Conservation (phyloP, 2,329 filamentous ascomycete species). For the Neonectria neomacrospora region DNA sequence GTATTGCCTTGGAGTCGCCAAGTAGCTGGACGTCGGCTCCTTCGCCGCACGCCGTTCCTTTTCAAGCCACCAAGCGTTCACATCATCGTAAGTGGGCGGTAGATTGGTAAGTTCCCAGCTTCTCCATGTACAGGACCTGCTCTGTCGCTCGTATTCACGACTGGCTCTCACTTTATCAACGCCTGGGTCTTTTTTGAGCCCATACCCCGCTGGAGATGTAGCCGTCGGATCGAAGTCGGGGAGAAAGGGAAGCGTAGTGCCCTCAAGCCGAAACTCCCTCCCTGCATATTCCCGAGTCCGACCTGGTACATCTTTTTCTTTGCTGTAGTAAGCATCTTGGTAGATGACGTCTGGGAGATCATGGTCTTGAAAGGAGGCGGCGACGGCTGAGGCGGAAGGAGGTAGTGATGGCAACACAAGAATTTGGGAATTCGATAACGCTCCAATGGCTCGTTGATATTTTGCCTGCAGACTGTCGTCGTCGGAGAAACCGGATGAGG, state of each 20-base stretch:
- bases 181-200: slow-evolving; percentile 58
- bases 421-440: slow-evolving; percentile 21
- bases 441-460: slow-evolving; percentile 30
- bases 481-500: slow-evolving; percentile 24
- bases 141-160: slow-evolving; percentile 59
- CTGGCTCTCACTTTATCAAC: slow-evolving; percentile 65
- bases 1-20: slow-evolving; percentile 50
- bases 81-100: slow-evolving; percentile 77
- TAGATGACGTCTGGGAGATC: slow-evolving; percentile 76
- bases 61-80: slow-evolving; percentile 73
- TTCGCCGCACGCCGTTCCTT: slow-evolving; percentile 34
- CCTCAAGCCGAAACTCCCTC: slow-evolving; percentile 81
- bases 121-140: slow-evolving; percentile 61
- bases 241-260: slow-evolving; percentile 81
- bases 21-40: slow-evolving; percentile 24
- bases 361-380: slow-evolving; percentile 39
- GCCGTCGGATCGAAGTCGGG: slow-evolving; percentile 78
- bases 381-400: slow-evolving; percentile 42
- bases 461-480: slow-evolving; percentile 22
- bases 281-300: slow-evolving; percentile 86
- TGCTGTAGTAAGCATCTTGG: slow-evolving; percentile 86
- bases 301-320: slow-evolving; percentile 84
- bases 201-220: slow-evolving; percentile 63
- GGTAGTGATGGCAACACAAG: slow-evolving; percentile 43
- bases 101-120: slow-evolving; percentile 80